Percentiles rank a stretch among this genome's conserved stretches.
Conservation (phyloP, 148 eudicot species). For the Oxyria digyna region DNA sequence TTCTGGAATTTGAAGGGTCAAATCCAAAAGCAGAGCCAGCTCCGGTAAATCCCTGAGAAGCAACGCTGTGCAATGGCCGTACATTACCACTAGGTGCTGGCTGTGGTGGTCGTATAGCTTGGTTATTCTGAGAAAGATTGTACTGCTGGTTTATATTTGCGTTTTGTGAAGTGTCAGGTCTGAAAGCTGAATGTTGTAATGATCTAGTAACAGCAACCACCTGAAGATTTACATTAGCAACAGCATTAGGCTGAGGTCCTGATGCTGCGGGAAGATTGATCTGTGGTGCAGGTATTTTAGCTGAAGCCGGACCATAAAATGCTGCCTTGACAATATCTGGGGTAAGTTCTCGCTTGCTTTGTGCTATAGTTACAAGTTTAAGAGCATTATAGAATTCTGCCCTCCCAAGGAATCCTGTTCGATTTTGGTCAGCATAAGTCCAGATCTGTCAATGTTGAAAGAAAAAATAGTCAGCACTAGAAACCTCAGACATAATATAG, state of each 20-base stretch:
- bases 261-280: conserved; percentile 41
- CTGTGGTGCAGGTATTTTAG: conserved; percentile 87
- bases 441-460: conserved; percentile 56
- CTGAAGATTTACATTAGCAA: conserved; percentile 29
- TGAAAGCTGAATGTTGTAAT: conserved; percentile 30
- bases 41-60: conserved; percentile 40
- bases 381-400: conserved; percentile 88
- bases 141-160: conserved; percentile 32
- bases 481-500: not conserved
- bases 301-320: conserved; percentile 75
- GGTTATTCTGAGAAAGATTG: conserved; percentile 39
- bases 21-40: conserved; percentile 21
- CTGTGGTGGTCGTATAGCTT: conserved; percentile 43
- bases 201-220: conserved; percentile 16
- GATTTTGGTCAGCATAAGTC: conserved; percentile 76
- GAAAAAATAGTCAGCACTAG: not conserved
- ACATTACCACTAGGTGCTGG: conserved; percentile 29
- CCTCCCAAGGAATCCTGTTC: conserved; percentile 72
- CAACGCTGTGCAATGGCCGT: conserved; percentile 32
- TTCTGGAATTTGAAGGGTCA: conserved; percentile 23
- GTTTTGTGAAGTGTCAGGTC: conserved; percentile 23
- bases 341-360: conserved; percentile 73
- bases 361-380: conserved; percentile 94
- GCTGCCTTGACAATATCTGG: conserved; percentile 86
- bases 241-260: conserved; percentile 36